These are phyloP conservation scores for Botrytis medusae DNA, from an alignment of 2,329 filamentous ascomycete genomes.

Conservation along the genomic window DNA sequence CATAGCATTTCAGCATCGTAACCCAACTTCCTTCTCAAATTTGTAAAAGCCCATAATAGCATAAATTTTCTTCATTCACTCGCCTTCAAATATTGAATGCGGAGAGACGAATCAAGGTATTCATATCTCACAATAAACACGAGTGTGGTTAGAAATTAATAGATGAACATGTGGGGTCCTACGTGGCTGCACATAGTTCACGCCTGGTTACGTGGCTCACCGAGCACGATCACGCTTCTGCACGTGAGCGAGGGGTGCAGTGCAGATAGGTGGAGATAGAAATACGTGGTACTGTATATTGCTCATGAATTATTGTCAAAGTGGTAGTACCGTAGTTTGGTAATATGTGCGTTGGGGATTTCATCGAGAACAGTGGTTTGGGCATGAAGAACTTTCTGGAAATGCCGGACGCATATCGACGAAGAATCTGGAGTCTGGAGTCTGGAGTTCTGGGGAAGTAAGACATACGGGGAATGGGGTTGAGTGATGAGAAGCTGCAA, in stretches of 20 bases:
- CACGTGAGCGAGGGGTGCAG: conserved; percentile 8
- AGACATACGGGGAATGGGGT: neutral
- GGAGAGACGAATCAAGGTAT: neutral
- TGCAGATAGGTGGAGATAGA: neutral
- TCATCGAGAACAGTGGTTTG: neutral
- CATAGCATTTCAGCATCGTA: neutral
- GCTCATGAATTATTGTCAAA: neutral
- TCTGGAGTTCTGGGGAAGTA: conserved; percentile 9
- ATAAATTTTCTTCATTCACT: neutral
- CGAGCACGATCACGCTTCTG: conserved; percentile 5
- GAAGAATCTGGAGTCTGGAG: neutral
- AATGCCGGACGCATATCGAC: neutral
- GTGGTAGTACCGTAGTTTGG: neutral
- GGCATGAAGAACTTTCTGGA: neutral
- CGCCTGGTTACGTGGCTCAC: conserved; percentile 1
- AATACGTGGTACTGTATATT: conserved; percentile 5
- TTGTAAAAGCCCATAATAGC: neutral
- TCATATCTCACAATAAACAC: neutral
- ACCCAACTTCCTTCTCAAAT: neutral
- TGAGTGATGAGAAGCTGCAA: neutral
- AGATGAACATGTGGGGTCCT: conserved; percentile 13
- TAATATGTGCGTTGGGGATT: neutral
- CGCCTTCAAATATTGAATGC: neutral
- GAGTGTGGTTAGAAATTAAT: neutral
- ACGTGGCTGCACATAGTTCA: conserved; percentile 7